Percentiles rank a stretch among this genome's conserved stretches.
Conservation (phyloP, 2,329 filamentous ascomycete genomes). For the Parasarocladium wereldwijsianum region DNA sequence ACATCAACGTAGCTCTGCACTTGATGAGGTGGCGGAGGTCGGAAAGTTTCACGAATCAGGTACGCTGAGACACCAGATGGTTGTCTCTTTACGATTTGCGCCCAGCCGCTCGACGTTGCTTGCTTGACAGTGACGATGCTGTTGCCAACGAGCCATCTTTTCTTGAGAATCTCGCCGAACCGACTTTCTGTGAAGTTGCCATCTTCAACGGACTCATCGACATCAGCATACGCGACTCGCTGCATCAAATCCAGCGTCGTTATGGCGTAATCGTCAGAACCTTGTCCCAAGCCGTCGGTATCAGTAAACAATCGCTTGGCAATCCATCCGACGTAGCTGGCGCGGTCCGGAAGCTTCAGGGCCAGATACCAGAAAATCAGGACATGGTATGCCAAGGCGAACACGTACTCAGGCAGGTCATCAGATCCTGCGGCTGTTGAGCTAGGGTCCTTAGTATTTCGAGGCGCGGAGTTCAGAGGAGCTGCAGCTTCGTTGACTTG, state of each 20-base stretch:
- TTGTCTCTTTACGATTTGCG: slow-evolving; percentile 56
- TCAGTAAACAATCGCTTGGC: slow-evolving; percentile 74
- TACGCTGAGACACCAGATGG: slow-evolving; percentile 52
- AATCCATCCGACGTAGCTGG: slow-evolving; percentile 80
- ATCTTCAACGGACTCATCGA: slow-evolving; percentile 59
- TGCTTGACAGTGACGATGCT: slow-evolving; percentile 64
- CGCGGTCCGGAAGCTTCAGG: slow-evolving; percentile 68
- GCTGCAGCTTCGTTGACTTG: slow-evolving; percentile 10
- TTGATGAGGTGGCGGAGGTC: slow-evolving; percentile 42
- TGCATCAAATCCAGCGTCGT: slow-evolving; percentile 95
- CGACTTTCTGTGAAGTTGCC: slow-evolving; percentile 47
- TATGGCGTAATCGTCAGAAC: slow-evolving; percentile 80
- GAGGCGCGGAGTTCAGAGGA: slow-evolving; percentile 12
- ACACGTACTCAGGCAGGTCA: slow-evolving; percentile 84
- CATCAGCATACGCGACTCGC: slow-evolving; percentile 70
- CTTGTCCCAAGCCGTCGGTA: slow-evolving; percentile 50
- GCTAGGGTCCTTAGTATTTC: no score
- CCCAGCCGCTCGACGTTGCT: slow-evolving; percentile 49
- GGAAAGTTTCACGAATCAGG: slow-evolving; percentile 44
- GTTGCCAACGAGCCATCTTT: slow-evolving; percentile 59
- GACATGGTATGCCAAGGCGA: slow-evolving; percentile 84
- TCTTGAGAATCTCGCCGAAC: slow-evolving; percentile 52
- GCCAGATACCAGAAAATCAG: slow-evolving; percentile 96
- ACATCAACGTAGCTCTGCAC: slow-evolving; percentile 30
- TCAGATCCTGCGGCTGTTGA: no score